Conservation (phyloP, 345 rosid genomes). For the Combretum micranthum region DNA sequence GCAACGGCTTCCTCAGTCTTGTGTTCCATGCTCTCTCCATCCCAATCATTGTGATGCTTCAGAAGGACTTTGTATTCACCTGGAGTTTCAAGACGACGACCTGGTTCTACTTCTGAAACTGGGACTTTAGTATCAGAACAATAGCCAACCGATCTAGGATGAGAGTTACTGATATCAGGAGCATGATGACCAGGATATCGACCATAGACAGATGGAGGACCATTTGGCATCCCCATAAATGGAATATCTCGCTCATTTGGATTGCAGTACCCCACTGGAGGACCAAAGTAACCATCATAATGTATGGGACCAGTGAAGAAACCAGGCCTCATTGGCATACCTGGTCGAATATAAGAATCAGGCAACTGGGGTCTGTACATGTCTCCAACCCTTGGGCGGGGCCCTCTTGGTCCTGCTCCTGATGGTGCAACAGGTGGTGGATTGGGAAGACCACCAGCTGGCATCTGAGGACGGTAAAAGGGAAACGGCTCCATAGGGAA, state of each 20-base stretch:
- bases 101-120: constrained; percentile 41
- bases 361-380: constrained; percentile 77
- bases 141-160: constrained; percentile 48
- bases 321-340: constrained; percentile 86
- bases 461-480: constrained; percentile 63
- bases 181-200: constrained; percentile 29
- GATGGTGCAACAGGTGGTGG: constrained; percentile 52
- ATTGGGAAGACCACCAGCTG: constrained; percentile 41
- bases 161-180: constrained; percentile 41
- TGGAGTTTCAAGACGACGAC: constrained; percentile 46
- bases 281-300: constrained; percentile 74
- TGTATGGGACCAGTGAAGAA: constrained; percentile 74
- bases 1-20: constrained; percentile 37
- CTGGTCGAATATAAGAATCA: constrained; percentile 64
- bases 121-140: constrained; percentile 37
- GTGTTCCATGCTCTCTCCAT: constrained; percentile 42
- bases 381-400: constrained; percentile 57
- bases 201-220: constrained; percentile 29
- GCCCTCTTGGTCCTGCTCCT: constrained; percentile 69
- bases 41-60: constrained; percentile 70
- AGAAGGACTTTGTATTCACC: constrained; percentile 66
- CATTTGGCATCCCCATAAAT: constrained; percentile 64
- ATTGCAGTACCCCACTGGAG: constrained; percentile 70
- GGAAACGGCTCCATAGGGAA: constrained; percentile 86
- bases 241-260: constrained; percentile 67